A percentile compares a stretch with the other conserved stretches of the same genome.
Conservation (phyloP, 805 yeast genomes). For the Tetrapisispora phaffii region DNA sequence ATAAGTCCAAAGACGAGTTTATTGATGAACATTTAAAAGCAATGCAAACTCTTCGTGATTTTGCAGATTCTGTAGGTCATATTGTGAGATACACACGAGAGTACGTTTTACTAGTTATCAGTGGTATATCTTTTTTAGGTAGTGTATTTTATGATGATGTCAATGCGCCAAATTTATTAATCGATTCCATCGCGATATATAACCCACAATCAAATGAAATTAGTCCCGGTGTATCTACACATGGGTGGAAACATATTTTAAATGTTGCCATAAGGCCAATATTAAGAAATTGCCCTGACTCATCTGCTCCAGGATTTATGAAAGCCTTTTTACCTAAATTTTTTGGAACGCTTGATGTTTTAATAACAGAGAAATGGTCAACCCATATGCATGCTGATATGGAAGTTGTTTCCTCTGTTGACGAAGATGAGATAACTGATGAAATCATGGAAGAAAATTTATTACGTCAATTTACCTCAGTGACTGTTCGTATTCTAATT, state of each 20-base stretch:
- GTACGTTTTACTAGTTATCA: constrained; percentile 82
- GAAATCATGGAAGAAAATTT: constrained; percentile 98
- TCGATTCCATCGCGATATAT: constrained; percentile 70
- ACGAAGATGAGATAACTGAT: constrained; percentile 80
- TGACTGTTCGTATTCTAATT: constrained; percentile 75
- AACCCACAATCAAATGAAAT: constrained; percentile 44
- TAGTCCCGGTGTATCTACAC: constrained; percentile 74
- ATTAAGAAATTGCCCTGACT: constrained; percentile 78
- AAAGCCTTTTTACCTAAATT: constrained; percentile 68
- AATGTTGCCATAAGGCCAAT: constrained; percentile 81
- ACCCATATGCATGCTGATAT: constrained; percentile 33
- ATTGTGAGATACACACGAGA: constrained; percentile 91
- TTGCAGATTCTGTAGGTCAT: constrained; percentile 96
- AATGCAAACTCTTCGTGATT: constrained; percentile 85
- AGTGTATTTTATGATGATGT: constrained; percentile 84
- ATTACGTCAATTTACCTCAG: constrained; percentile 85
- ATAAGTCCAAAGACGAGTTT: constrained; percentile 87
- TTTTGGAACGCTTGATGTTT: constrained; percentile 58
- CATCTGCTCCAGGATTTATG: constrained; percentile 59
- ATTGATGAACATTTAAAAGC: constrained; percentile 92
- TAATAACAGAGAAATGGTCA: constrained; percentile 70
- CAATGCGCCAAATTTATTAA: constrained; percentile 59
- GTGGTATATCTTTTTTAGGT: constrained; percentile 82
- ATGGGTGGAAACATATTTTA: constrained; percentile 95
- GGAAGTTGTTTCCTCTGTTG: constrained; percentile 43